phyloP scores from a whole-genome alignment of 2,329 filamentous ascomycete species.

The Claviceps africana region DNA sequence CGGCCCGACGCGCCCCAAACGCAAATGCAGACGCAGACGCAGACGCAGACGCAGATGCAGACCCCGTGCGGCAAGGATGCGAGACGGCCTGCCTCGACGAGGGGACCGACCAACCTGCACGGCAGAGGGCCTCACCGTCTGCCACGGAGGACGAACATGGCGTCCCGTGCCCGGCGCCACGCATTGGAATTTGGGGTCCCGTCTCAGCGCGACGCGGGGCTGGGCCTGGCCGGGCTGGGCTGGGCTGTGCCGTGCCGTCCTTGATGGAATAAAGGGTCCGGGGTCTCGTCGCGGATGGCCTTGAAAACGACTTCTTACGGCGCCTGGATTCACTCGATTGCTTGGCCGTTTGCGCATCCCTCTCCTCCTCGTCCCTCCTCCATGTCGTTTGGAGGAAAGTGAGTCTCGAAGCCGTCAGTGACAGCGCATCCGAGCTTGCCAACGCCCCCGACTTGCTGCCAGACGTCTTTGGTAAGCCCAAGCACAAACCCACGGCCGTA shows the following conservation, averaged over 20 bases:
- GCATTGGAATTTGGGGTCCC: constrained; percentile 13
- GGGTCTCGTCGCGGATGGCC: neutral
- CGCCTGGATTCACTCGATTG: neutral
- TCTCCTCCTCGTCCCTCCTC: neutral
- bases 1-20: neutral
- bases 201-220: constrained; percentile 9
- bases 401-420: neutral
- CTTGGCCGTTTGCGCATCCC: neutral
- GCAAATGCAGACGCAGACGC: too few species aligned
- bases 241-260: constrained; percentile 3
- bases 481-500: neutral
- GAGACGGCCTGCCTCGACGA: neutral
- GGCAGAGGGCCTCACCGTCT: neutral
- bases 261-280: neutral
- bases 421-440: neutral
- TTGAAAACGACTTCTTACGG: neutral
- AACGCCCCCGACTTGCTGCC: neutral
- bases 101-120: constrained; percentile 1
- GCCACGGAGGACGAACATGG: neutral
- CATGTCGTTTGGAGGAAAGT: neutral
- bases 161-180: constrained; percentile 3
- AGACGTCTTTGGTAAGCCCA: constrained; percentile 1
- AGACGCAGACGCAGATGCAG: neutral
- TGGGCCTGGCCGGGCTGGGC: constrained; percentile 7
- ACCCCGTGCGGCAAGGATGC: neutral